phyloP scores from a whole-genome alignment of 2,329 filamentous ascomycete genomes.

The Exophiala xenobiotica region DNA sequence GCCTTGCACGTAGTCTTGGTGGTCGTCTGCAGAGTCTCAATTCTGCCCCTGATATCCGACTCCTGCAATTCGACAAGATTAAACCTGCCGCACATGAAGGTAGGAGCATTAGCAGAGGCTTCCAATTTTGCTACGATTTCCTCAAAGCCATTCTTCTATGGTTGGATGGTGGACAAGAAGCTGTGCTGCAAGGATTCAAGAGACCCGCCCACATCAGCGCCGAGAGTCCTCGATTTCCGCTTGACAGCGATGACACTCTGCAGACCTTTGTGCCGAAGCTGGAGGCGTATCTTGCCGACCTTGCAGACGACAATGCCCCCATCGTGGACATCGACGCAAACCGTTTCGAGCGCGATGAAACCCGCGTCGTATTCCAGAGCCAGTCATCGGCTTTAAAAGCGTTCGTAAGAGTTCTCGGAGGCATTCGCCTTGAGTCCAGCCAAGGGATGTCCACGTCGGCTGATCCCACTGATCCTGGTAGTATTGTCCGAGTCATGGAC shows the following conservation, averaged over 20 bases:
- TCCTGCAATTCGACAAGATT: constrained; percentile 51
- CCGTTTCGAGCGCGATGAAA: constrained; percentile 57
- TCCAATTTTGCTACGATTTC: constrained; percentile 64
- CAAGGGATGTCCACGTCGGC: constrained; percentile 36
- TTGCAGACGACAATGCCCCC: constrained; percentile 50
- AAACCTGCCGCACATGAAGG: constrained; percentile 46
- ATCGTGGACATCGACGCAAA: constrained; percentile 59
- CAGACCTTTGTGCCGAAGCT: constrained; percentile 57
- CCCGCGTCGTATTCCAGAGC: constrained; percentile 51
- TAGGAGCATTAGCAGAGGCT: constrained; percentile 37
- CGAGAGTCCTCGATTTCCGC: constrained; percentile 50
- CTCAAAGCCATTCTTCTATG: constrained; percentile 63
- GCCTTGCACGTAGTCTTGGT: constrained; percentile 56
- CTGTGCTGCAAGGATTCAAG: constrained; percentile 58
- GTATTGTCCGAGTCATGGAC: constrained; percentile 39
- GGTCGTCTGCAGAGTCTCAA: constrained; percentile 50
- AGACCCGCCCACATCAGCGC: constrained; percentile 42
- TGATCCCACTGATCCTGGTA: constrained; percentile 18
- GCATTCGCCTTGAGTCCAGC: constrained; percentile 52
- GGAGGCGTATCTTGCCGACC: constrained; percentile 58
- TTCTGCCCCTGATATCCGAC: constrained; percentile 38
- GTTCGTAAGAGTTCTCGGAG: constrained; percentile 54
- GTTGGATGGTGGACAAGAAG: constrained; percentile 58
- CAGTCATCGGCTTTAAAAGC: constrained; percentile 58
- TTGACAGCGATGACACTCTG: constrained; percentile 50